These are phyloP conservation scores for Russula sp. DNA, from an alignment of 768 basidiomycete species.

Conservation along the genomic window DNA sequence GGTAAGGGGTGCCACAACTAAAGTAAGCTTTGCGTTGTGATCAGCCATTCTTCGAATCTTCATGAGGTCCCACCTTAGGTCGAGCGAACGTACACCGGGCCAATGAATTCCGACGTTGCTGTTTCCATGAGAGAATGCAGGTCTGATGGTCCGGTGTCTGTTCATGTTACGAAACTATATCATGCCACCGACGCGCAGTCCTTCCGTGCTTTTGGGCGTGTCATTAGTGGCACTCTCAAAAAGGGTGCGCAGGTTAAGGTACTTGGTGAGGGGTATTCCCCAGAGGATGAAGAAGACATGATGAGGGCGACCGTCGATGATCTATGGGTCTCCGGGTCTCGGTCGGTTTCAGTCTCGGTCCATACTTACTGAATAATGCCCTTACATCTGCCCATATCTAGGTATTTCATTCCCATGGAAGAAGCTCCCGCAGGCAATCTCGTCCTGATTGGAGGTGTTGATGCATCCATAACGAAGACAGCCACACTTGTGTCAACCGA, in stretches of 20 bases:
- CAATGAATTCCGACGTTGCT: slow-evolving; percentile 74
- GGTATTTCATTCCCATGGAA: slow-evolving; percentile 86
- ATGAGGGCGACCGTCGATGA: slow-evolving; percentile 75
- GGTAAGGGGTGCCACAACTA: slow-evolving; percentile 45
- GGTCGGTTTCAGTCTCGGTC: slow-evolving; percentile 40
- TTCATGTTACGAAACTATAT: slow-evolving; percentile 91
- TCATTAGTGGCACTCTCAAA: slow-evolving; percentile 84
- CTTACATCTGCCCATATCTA: slow-evolving; percentile 26
- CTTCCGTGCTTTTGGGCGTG: slow-evolving; percentile 92
- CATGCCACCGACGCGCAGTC: slow-evolving; percentile 95
- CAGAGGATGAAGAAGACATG: slow-evolving; percentile 99
- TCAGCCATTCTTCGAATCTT: slow-evolving; percentile 2
- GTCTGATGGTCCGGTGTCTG: slow-evolving; percentile 80
- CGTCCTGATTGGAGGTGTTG: slow-evolving; percentile 87
- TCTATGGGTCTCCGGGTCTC: slow-evolving; percentile 85
- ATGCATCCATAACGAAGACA: slow-evolving; percentile 90
- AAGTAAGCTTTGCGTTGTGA: slow-evolving; percentile 36
- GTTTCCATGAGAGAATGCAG: slow-evolving; percentile 77
- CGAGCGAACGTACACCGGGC: slow-evolving; percentile 81
- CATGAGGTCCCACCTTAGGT: slow-evolving; percentile 37
- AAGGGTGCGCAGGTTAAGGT: slow-evolving; percentile 87
- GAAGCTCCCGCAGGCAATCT: slow-evolving; percentile 89
- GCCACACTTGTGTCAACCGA: slow-evolving; percentile 75
- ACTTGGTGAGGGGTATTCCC: slow-evolving; percentile 95
- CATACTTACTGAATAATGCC: background rate